Conservation (phyloP, 2,329 filamentous ascomycete species). For the Biscogniauxia marginata region DNA sequence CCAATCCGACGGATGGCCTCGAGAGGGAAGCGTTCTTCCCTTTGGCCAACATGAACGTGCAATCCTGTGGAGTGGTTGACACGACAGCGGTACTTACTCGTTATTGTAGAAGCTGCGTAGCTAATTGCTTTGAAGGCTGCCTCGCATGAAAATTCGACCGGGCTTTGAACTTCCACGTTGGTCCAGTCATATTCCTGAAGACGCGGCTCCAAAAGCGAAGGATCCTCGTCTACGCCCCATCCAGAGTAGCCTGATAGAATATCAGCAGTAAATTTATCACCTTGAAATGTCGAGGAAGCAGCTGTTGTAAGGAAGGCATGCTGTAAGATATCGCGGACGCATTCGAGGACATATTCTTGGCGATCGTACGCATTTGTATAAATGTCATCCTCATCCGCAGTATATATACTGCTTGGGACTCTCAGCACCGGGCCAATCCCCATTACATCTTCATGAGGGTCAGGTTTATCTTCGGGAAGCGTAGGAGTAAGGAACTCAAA, state of each 20-base stretch:
- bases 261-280: background rate
- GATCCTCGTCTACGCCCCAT: background rate
- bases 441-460: background rate
- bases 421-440: background rate
- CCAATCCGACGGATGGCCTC: slow-evolving; percentile 15
- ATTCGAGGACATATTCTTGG: background rate
- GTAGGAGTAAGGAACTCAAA: background rate
- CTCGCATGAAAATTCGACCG: slow-evolving; percentile 9
- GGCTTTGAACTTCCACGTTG: slow-evolving; percentile 14
- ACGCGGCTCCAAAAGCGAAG: background rate
- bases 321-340: background rate
- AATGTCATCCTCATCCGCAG: no score
- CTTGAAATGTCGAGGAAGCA: background rate
- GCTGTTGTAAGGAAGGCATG: no score
- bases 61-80: slow-evolving; percentile 17
- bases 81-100: slow-evolving; percentile 6
- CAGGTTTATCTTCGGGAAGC: background rate
- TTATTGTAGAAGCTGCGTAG: slow-evolving; percentile 6
- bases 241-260: background rate
- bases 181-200: background rate
- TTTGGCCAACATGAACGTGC: slow-evolving; percentile 24
- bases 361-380: background rate
- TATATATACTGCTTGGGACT: background rate
- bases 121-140: slow-evolving; percentile 10
- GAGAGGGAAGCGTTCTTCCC: slow-evolving; percentile 8